A percentile compares a stretch with the other conserved stretches of the same genome.
Conservation (phyloP, 2,329 filamentous ascomycete species). For the Stachybotrys echinatus region DNA sequence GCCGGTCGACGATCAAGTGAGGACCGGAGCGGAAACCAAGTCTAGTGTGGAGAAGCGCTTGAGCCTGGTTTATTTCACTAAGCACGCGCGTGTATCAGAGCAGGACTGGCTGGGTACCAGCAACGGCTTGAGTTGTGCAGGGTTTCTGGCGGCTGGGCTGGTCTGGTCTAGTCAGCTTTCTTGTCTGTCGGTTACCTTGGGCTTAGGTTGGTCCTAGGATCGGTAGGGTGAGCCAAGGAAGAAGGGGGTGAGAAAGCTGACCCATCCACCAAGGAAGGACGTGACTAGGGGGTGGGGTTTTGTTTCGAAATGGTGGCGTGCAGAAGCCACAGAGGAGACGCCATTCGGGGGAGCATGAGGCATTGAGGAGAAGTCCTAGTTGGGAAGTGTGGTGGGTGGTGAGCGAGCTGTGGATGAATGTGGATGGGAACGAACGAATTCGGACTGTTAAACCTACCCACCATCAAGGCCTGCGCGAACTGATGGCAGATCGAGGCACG, state of each 20-base stretch:
- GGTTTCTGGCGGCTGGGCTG: background rate
- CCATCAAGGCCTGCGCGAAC: too few relatives aligned
- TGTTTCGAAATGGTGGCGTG: background rate
- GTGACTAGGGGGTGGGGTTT: background rate
- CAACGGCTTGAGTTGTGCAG: too few relatives aligned
- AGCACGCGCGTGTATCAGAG: constrained; percentile 36
- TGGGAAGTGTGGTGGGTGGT: background rate
- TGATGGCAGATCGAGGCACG: too few relatives aligned
- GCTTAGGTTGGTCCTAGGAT: background rate
- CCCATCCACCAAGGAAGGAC: background rate
- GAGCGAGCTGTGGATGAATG: background rate
- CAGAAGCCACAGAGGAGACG: background rate
- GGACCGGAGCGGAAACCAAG: constrained; percentile 13
- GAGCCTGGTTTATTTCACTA: constrained; percentile 39
- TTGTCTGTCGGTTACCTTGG: background rate
- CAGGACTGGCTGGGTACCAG: constrained; percentile 26
- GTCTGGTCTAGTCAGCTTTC: background rate
- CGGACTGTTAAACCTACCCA: too few relatives aligned
- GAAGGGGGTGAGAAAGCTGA: background rate
- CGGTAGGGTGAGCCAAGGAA: background rate
- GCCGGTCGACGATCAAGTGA: constrained; percentile 13
- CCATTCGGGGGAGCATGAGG: background rate
- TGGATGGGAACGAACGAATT: background rate
- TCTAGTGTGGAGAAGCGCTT: constrained; percentile 34
- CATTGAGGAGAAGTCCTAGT: background rate